These are phyloP conservation scores for Penicillium sp. DNA, from an alignment of 2,329 filamentous ascomycete species.

Conservation along the genomic window DNA sequence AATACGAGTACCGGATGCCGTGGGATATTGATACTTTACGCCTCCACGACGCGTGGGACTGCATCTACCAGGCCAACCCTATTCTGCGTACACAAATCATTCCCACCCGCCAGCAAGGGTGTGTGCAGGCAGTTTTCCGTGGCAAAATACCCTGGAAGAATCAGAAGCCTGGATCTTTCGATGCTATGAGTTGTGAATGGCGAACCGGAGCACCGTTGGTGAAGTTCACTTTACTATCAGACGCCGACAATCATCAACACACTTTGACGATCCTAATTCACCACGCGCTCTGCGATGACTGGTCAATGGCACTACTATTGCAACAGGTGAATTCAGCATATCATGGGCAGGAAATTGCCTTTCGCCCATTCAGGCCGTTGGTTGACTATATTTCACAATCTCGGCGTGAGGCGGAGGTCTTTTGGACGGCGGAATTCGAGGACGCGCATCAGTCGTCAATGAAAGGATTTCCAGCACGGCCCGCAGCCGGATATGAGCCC, in stretches of 20 bases:
- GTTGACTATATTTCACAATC: neutral
- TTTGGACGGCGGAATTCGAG: neutral
- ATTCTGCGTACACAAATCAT: conserved; percentile 49
- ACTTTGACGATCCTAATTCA: conserved; percentile 6
- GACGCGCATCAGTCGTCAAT: neutral
- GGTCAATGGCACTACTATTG: conserved; percentile 23
- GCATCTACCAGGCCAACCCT: conserved; percentile 33
- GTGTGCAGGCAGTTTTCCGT: neutral
- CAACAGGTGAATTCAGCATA: conserved; percentile 16
- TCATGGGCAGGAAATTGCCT: conserved; percentile 7
- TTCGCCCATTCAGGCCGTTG: conserved; percentile 4
- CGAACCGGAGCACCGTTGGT: neutral
- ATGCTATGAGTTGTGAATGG: neutral
- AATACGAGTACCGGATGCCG: conserved; percentile 37
- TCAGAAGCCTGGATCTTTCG: neutral
- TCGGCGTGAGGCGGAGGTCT: neutral
- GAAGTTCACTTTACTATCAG: neutral
- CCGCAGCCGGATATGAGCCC: neutral
- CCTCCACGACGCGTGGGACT: conserved; percentile 39
- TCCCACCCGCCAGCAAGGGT: conserved; percentile 7
- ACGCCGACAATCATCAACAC: conserved; percentile 6
- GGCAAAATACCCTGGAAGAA: neutral
- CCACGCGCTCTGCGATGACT: conserved; percentile 24
- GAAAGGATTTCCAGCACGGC: neutral
- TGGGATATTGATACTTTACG: conserved; percentile 29